Evolutionary conservation across 352 stramenopile genomes (phyloP).

Genomic region (Globisporangium takayamanum): DNA sequence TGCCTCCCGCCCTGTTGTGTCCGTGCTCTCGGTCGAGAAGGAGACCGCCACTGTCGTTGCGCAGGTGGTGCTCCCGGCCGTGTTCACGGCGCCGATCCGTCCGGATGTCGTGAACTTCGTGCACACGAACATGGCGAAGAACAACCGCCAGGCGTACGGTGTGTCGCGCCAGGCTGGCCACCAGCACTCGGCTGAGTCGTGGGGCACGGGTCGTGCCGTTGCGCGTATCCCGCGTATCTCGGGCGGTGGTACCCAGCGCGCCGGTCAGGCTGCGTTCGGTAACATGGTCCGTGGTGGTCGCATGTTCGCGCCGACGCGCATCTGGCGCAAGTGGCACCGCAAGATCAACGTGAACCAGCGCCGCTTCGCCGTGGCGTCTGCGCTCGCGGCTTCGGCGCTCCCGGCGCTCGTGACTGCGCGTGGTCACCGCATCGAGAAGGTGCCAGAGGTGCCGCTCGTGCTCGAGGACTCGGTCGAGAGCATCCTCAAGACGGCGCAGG

Average conservation of each 20-base stretch:
- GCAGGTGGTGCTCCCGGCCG: slow-evolving; percentile 90
- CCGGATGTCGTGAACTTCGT: slow-evolving; percentile 99
- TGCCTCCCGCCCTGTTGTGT: slow-evolving; percentile 93
- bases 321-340: slow-evolving; percentile 98
- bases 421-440: slow-evolving; percentile 96
- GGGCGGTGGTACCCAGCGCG: slow-evolving; percentile 95
- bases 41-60: slow-evolving; percentile 76
- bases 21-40: slow-evolving; percentile 88
- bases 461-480: slow-evolving; percentile 90
- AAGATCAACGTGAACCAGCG: slow-evolving; percentile 99
- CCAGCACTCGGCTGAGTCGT: slow-evolving; percentile 96
- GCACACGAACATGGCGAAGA: slow-evolving; percentile 99
- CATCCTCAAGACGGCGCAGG: slow-evolving; percentile 94
- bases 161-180: slow-evolving; percentile 95
- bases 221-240: slow-evolving; percentile 99
- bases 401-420: slow-evolving; percentile 96
- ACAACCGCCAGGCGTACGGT: slow-evolving; percentile 98
- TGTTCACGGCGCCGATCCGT: slow-evolving; percentile 98
- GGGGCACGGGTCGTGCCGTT: slow-evolving; percentile 98
- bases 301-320: slow-evolving; percentile 99
- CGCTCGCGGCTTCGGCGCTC: slow-evolving; percentile 95
- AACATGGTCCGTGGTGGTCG: slow-evolving; percentile 98
- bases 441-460: slow-evolving; percentile 98
- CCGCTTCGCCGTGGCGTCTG: slow-evolving; percentile 96
- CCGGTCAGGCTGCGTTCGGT: slow-evolving; percentile 98